Evolutionary conservation across 768 basidiomycete species (phyloP).

Genomic region (Wakefieldia striispora): DNA sequence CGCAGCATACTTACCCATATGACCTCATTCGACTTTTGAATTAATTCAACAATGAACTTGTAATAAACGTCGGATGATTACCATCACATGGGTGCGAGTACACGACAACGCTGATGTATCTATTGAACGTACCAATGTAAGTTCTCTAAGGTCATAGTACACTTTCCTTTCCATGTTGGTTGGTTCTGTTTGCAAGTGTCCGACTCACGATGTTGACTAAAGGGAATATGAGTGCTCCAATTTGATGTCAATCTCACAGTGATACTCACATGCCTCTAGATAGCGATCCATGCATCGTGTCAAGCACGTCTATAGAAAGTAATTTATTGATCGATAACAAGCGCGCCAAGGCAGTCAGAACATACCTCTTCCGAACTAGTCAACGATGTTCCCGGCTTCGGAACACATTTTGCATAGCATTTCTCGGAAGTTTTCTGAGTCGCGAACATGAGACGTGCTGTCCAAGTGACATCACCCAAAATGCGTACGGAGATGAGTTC

Average conservation of each 20-base stretch:
- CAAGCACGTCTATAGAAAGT: conserved; percentile 59
- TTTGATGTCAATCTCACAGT: not conserved
- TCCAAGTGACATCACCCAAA: not conserved
- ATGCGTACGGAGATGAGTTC: conserved; percentile 69
- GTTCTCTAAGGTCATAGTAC: conserved; percentile 4
- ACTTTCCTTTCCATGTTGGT: conserved; percentile 24
- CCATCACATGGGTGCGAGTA: not conserved
- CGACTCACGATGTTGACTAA: conserved; percentile 77
- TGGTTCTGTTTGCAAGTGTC: conserved; percentile 59
- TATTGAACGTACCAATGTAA: not conserved
- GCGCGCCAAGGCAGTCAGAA: not conserved
- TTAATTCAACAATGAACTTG: conserved; percentile 19
- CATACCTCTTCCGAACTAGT: conserved; percentile 71
- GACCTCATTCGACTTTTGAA: not conserved
- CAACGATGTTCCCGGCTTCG: conserved; percentile 69
- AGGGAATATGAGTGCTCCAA: conserved; percentile 1
- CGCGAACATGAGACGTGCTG: not conserved
- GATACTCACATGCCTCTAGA: conserved; percentile 75
- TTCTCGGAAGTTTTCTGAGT: conserved; percentile 74
- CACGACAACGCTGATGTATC: not conserved
- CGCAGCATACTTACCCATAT: conserved; percentile 12
- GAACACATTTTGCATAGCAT: conserved; percentile 74
- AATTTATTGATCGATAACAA: not conserved
- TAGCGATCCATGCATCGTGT: conserved; percentile 77
- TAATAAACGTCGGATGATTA: conserved; percentile 13